These are phyloP conservation scores for Davidsoniella neocaledoniae DNA, from an alignment of 2,329 filamentous ascomycete genomes.

Conservation along the genomic window DNA sequence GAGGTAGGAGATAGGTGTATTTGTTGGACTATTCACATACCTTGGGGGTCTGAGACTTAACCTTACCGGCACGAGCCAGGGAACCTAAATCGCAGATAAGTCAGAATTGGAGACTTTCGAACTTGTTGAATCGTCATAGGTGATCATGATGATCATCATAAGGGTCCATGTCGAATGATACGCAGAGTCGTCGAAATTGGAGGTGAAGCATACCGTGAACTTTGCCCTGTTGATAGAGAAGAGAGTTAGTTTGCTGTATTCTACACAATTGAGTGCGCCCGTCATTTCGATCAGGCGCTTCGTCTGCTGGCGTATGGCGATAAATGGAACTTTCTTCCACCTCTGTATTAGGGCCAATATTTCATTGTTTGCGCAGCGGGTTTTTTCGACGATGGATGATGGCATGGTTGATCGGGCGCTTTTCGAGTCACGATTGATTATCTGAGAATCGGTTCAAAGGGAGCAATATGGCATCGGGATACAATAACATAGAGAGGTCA, in stretches of 20 bases:
- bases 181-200: background rate
- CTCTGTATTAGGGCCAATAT: too few species aligned
- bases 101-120: conserved; percentile 1
- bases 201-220: conserved; percentile 13
- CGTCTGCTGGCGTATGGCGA: too few species aligned
- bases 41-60: conserved; percentile 93
- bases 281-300: too few species aligned
- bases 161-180: background rate
- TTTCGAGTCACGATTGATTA: too few species aligned
- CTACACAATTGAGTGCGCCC: background rate
- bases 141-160: background rate
- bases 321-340: too few species aligned
- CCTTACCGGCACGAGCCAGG: conserved; percentile 77
- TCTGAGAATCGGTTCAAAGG: too few species aligned
- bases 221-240: conserved; percentile 11
- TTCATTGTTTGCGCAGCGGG: too few species aligned
- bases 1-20: background rate
- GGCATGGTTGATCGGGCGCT: too few species aligned
- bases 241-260: conserved; percentile 6
- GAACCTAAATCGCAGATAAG: conserved; percentile 18
- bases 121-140: too few species aligned
- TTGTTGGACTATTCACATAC: conserved; percentile 32
- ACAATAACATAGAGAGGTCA: background rate
- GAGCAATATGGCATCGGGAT: too few species aligned
- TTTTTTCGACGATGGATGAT: too few species aligned